Evolutionary conservation across 2,329 filamentous ascomycete genomes (phyloP), one percentile per base, ranked within the genome.

Genomic region (Ophiostoma australiae): DNA sequence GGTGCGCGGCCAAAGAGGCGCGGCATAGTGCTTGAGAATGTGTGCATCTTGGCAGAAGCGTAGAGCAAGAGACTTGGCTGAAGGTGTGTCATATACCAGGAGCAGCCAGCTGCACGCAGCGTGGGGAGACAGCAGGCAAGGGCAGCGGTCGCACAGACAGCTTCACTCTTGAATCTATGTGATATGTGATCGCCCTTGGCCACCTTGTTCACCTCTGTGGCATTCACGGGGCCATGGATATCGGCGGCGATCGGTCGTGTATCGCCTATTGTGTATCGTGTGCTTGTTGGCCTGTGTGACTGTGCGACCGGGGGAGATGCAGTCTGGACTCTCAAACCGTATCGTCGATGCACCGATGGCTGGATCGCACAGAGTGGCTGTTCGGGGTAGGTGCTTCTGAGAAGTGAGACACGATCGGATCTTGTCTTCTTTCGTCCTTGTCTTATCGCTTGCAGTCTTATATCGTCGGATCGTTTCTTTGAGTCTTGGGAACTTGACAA

Each of bases 1-100:
- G 71, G 58, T 23, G 72, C 69, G 44, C 72, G 70, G 67, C 70
- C 70, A 69, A 73, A 73, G 67, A 73, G 69, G n/a, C 70, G 72
- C 6, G 70, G 72, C 72, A 73, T 73, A 1, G 70, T 65, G 31
- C 31, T 72, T 13, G 67, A 41, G 15, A 72, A 41, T 0, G 71
- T 48, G 13, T 70, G 67, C 69, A 70, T 70, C 20, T 35, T 20
- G 58, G 61, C 6, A 27, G 27, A 35, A 23, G 23, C 4, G 10
- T 31, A 11, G 27, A 58, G 52, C 10, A 10, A 35, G 27, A 31
- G 10, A 33, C 23, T 63, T 5, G 27, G 15, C 15, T 6, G 3
- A n/a, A 15, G 1, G 1, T 39, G 37, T 39, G 37, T 39, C 37
- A 10, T 39, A 39, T 39, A 39, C 13, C 37, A 39, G 13, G 37